Evolutionary conservation across 202 grass and related monocot species (phyloP), one percentile per base, ranked within the genome.

Genomic region (Zoysia matrella): DNA sequence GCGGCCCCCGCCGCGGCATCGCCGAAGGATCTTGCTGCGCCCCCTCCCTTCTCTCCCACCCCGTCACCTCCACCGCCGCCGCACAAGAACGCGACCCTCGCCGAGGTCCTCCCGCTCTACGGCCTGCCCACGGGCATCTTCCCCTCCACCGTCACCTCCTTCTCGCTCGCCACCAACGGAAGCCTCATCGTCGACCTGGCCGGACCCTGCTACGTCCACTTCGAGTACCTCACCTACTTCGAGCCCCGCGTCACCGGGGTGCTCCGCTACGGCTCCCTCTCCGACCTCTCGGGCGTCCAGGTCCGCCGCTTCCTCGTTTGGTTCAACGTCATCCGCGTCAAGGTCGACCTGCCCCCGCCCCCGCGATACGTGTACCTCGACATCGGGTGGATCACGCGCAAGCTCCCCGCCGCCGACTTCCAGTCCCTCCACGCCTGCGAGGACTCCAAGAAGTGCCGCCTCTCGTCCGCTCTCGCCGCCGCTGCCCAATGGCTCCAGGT

Each of bases 371-470:
- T 98, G 63, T 91, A 93, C 78, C 83, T 98, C 70, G 89, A 95
- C 78, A 88, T 91, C 73, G 90, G 92, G 0, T 98, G 87, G 95
- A 93, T 98, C 63, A 90, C 85, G 47, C 89, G 89, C 83, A 91
- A 91, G 77, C 85, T 98, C 11, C 89, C 30, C 30, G 30, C 30
- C 30, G 30, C 30, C 30, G 30, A 36, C 30, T 36, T 36, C 30
- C 30, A 36, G 30, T 36, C 30, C 30, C 30, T 36, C 30, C 30
- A 36, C 30, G 30, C 30, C 30, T 36, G 30, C 30, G 82, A 89
- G 45, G 75, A 66, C 57, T 71, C 58, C 72, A 36, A 36, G 30
- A 65, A 65, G 45, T 89, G 82, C 75, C 86, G 86, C 58, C 80
- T 89, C 51, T 65, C 80, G 11, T 86, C 84, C 10, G 78, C 80